These are phyloP conservation scores for Tetraselmis striata DNA, from an alignment of 139 green algal species.

Conservation along the genomic window DNA sequence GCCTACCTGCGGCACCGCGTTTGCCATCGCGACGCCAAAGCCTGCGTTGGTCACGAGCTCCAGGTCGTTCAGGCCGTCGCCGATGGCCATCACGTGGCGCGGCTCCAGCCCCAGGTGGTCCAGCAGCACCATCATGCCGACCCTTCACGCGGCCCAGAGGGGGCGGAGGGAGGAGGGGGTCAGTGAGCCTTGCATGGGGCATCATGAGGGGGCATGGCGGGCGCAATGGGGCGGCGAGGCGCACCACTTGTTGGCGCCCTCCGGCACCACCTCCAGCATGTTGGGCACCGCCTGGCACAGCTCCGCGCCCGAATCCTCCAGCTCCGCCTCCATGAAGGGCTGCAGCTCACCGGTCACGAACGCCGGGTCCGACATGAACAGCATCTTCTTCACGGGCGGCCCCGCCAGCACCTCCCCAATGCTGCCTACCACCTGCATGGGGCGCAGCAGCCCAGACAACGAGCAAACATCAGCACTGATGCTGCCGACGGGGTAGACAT, in stretches of 20 bases:
- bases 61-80: conserved; percentile 88
- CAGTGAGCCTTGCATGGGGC: not conserved
- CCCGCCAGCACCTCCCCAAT: conserved; percentile 5
- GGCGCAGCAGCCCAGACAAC: too few relatives aligned
- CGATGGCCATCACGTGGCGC: conserved; percentile 72
- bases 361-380: conserved; percentile 69
- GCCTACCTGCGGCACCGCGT: conserved; percentile 58
- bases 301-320: conserved; percentile 32
- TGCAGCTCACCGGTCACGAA: conserved; percentile 22
- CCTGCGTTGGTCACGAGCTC: conserved; percentile 69
- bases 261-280: conserved; percentile 92
- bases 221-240: not conserved
- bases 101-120: conserved; percentile 32
- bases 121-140: conserved; percentile 43
- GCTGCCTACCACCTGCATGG: not conserved
- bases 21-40: conserved; percentile 91
- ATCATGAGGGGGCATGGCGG: not conserved
- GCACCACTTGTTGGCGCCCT: conserved; percentile 80
- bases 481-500: too few relatives aligned
- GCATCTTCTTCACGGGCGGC: conserved; percentile 67
- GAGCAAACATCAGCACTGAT: too few relatives aligned
- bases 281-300: conserved; percentile 75
- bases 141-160: too few relatives aligned
- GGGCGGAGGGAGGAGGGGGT: not conserved
- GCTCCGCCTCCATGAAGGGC: not conserved